Evolutionary conservation across 495 filamentous ascomycete species (phyloP), one percentile per base, ranked within the genome.

Genomic region (Oidiodendron maius): DNA sequence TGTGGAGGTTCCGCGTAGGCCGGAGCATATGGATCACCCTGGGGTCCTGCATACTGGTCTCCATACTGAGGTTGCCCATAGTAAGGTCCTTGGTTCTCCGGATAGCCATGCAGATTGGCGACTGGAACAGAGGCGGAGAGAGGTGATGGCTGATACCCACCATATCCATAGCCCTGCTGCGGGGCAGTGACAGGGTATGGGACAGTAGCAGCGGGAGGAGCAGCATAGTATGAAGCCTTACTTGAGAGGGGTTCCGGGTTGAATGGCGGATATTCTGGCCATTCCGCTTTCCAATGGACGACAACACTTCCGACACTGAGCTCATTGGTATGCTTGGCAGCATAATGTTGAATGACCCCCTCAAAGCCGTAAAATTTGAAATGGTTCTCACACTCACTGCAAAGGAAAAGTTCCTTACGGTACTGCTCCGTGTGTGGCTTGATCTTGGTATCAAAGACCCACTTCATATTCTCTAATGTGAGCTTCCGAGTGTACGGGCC

Each of bases 401-500:
- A 91, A 47, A 82, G 76, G 61, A 91, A 90, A 11, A 89, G 61
- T 50, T 89, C 85, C 55, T 81, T 84, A 46, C 70, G 64, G 49
- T 72, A 73, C 13, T 63, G 50, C 47, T 85, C 81, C 0, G 82
- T 86, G 22, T 74, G 56, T 4, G 79, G 78, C 53, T 80, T 83
- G 56, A 91, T 71, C 61, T 87, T 88, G 48, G 71, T 80, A 51
- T 89, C 85, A 52, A 82, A 89, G 23, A 90, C 67, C 79, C 81
- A 91, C 62, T 86, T 90, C 86, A 91, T 89, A 59, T 88, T 88
- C 57, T 90, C 86, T 49, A 91, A 68, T 1, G 82, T 83, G 38
- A 89, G 61, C 54, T 73, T 80, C 52, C 71, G 68, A 2, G 69
- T 77, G 22, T 69, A 76, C 0, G 78, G 71, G 2, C 73, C 76